A percentile compares a stretch with the other conserved stretches of the same genome.
phyloP scores from a whole-genome alignment of 1,284 basidiomycete genomes.

The Cronartium quercuum region DNA sequence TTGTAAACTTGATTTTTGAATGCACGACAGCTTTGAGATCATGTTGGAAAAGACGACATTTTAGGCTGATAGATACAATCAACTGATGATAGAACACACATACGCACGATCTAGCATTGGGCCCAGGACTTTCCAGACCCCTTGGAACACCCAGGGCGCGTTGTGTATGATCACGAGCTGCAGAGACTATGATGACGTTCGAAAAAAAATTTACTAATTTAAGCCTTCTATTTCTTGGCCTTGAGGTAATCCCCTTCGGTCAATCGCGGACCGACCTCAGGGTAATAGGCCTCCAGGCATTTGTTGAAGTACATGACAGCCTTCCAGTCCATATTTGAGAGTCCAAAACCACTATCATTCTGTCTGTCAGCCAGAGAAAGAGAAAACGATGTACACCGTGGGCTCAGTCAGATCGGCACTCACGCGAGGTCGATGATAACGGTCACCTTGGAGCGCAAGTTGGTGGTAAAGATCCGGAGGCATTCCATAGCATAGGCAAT shows the following conservation, averaged over 20 bases:
- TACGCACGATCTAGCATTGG: constrained; percentile 33
- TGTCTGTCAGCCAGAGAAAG: not conserved
- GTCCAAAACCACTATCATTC: constrained; percentile 24
- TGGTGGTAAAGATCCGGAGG: constrained; percentile 2
- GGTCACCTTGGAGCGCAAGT: constrained; percentile 8
- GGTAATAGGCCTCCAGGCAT: constrained; percentile 31
- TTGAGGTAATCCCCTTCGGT: too few species aligned
- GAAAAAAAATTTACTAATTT: too few species aligned
- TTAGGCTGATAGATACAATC: not conserved
- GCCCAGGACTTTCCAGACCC: constrained; percentile 32
- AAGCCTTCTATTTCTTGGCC: too few species aligned
- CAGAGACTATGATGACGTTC: not conserved
- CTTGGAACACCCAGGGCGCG: constrained; percentile 36
- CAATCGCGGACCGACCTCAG: constrained; percentile 4
- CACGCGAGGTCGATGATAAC: constrained; percentile 22
- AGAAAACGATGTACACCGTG: not conserved
- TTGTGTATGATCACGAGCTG: constrained; percentile 22
- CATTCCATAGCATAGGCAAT: constrained; percentile 30
- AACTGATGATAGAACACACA: not conserved
- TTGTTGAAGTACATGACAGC: constrained; percentile 14
- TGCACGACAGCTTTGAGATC: not conserved
- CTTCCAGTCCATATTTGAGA: constrained; percentile 38
- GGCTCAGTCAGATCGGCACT: not conserved
- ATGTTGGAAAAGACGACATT: not conserved
- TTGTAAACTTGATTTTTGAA: not conserved